Evolutionary conservation across 2,329 filamentous ascomycete genomes (phyloP).

Genomic region (Pseudocercospora fuligena): DNA sequence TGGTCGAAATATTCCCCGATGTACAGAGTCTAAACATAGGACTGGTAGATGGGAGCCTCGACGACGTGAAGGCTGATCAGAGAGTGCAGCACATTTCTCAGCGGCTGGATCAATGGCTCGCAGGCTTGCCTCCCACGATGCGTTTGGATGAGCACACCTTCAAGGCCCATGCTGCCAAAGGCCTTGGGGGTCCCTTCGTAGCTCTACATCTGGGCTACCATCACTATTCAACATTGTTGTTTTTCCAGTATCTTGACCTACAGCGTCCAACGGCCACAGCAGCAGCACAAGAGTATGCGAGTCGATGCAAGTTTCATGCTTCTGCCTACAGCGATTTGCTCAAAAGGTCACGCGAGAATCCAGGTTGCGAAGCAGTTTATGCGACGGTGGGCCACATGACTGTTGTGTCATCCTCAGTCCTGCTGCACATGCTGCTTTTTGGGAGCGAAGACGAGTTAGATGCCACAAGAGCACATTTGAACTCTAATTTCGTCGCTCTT

Average conservation of each 20-base stretch:
- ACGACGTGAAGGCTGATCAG: not conserved
- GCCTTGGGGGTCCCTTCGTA: slow-evolving; percentile 51
- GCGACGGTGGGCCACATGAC: slow-evolving; percentile 54
- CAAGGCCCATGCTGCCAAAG: slow-evolving; percentile 42
- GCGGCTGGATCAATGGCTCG: slow-evolving; percentile 10
- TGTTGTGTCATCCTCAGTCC: slow-evolving; percentile 54
- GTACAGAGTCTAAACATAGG: slow-evolving; percentile 48
- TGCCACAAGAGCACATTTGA: slow-evolving; percentile 45
- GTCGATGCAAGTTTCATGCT: slow-evolving; percentile 43
- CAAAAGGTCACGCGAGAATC: slow-evolving; percentile 44
- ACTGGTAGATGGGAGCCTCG: slow-evolving; percentile 25
- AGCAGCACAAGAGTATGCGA: slow-evolving; percentile 7
- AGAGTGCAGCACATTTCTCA: not conserved
- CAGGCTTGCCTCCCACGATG: not conserved
- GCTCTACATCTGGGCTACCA: slow-evolving; percentile 55
- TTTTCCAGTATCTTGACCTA: slow-evolving; percentile 53
- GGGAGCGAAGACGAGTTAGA: slow-evolving; percentile 44
- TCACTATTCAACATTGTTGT: slow-evolving; percentile 54
- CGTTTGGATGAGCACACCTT: slow-evolving; percentile 41
- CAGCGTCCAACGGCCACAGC: slow-evolving; percentile 29
- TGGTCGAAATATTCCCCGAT: slow-evolving; percentile 47
- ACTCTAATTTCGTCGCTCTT: slow-evolving; percentile 54
- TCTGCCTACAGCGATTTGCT: slow-evolving; percentile 48
- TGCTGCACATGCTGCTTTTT: slow-evolving; percentile 55
- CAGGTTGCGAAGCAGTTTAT: slow-evolving; percentile 50